phyloP scores from a whole-genome alignment of 2,329 filamentous ascomycete genomes.

The Fusarium redolens region DNA sequence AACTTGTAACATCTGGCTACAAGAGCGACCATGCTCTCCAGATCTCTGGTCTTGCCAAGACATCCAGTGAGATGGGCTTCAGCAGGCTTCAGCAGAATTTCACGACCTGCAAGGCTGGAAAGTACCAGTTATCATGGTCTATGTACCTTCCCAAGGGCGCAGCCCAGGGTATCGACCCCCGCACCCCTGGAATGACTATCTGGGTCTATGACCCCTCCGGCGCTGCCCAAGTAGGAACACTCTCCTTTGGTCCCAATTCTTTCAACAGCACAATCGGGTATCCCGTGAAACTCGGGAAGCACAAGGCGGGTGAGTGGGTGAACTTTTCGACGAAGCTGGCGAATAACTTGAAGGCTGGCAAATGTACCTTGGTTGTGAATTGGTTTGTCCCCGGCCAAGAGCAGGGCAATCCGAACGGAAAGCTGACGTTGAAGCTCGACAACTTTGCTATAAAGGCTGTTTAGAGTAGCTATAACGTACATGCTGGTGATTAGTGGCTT shows the following conservation, averaged over 20 bases:
- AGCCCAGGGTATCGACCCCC: not conserved
- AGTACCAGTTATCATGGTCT: not conserved
- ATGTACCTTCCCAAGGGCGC: slow-evolving; percentile 1
- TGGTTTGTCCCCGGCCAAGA: not conserved
- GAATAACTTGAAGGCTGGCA: not conserved
- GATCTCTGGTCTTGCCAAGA: not conserved
- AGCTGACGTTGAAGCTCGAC: not conserved
- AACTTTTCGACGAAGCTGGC: not conserved
- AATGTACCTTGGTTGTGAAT: not conserved
- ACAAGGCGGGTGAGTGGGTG: not conserved
- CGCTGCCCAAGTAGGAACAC: not conserved
- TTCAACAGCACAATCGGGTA: not conserved
- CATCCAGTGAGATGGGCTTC: not conserved
- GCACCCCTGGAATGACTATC: not conserved
- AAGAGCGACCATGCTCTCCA: not conserved
- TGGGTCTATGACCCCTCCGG: not conserved
- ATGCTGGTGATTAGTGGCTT: no score
- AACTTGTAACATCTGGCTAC: not conserved
- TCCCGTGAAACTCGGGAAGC: not conserved
- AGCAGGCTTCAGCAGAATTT: not conserved
- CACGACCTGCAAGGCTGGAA: not conserved
- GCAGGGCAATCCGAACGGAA: not conserved
- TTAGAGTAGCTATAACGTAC: not conserved
- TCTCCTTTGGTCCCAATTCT: not conserved
- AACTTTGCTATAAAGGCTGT: not conserved